Evolutionary conservation across 768 basidiomycete species (phyloP).

Genomic region (Xanthoconium purpureum): DNA sequence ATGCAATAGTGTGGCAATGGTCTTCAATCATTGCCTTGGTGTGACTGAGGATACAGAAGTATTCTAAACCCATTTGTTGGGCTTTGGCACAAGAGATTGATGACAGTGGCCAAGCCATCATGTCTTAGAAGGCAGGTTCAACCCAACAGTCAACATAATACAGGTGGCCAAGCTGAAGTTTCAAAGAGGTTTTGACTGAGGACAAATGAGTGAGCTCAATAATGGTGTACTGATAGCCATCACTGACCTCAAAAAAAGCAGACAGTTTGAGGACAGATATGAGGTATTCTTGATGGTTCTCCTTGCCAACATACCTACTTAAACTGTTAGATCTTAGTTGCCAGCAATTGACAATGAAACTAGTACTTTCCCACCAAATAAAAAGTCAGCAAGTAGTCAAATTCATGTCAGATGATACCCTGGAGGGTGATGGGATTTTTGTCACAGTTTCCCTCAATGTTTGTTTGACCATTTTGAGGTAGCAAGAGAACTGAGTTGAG

Average conservation of each 20-base stretch:
- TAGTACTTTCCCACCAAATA: not conserved
- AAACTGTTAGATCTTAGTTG: not conserved
- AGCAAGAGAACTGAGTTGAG: not conserved
- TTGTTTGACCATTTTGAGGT: not conserved
- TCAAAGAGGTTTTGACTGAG: not conserved
- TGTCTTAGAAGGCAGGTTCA: not conserved
- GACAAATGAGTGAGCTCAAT: not conserved
- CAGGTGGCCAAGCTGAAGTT: conserved; percentile 2
- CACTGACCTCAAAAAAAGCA: not conserved
- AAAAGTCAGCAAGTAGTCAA: not conserved
- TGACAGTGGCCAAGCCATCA: conserved; percentile 5
- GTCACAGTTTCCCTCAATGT: not conserved
- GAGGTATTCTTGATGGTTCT: not conserved
- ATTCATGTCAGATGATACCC: not conserved
- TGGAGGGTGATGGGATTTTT: not conserved
- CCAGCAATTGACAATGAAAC: too few species aligned
- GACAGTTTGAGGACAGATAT: not conserved
- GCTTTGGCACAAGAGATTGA: not conserved
- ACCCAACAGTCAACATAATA: conserved; percentile 11
- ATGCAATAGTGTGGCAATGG: not conserved
- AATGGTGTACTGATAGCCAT: conserved; percentile 5
- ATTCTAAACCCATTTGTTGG: not conserved
- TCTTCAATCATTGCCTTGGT: not conserved
- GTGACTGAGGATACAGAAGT: not conserved
- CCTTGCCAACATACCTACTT: not conserved